These are phyloP conservation scores for Sutorius australiensis DNA, from an alignment of 768 basidiomycete species.

Conservation along the genomic window DNA sequence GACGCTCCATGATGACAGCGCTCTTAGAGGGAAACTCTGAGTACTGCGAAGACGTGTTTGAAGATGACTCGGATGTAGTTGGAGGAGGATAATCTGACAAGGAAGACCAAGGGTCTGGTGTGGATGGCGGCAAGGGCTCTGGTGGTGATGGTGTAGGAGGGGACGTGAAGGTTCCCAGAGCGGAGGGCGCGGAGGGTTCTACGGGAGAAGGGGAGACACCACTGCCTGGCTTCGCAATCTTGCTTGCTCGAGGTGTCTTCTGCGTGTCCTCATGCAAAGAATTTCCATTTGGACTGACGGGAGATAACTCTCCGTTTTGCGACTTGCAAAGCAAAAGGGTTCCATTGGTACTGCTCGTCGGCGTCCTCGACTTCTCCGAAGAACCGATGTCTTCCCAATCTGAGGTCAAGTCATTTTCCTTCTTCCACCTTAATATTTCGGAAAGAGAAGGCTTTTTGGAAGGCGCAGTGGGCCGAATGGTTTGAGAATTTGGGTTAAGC, in stretches of 20 bases:
- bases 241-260: slow-evolving; percentile 35
- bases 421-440: slow-evolving; percentile 56
- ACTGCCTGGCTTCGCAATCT: slow-evolving; percentile 30
- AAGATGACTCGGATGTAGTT: slow-evolving; percentile 73
- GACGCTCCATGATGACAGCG: slow-evolving; percentile 56
- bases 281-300: slow-evolving; percentile 27
- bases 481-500: slow-evolving; percentile 31
- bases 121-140: slow-evolving; percentile 59
- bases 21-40: slow-evolving; percentile 49
- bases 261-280: slow-evolving; percentile 28
- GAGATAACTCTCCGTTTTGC: slow-evolving; percentile 28
- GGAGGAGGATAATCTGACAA: slow-evolving; percentile 65
- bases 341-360: slow-evolving; percentile 44
- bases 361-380: slow-evolving; percentile 43
- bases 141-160: slow-evolving; percentile 45
- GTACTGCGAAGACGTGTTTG: slow-evolving; percentile 67
- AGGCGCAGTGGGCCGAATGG: slow-evolving; percentile 35
- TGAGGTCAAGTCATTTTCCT: slow-evolving; percentile 50
- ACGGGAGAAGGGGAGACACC: slow-evolving; percentile 16
- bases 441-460: slow-evolving; percentile 65
- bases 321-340: slow-evolving; percentile 27
- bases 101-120: slow-evolving; percentile 77
- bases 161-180: slow-evolving; percentile 32
- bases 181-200: slow-evolving; percentile 16
- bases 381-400: slow-evolving; percentile 66